Conservation (phyloP, 306 rosid species). For the Clitoria ternatea region DNA sequence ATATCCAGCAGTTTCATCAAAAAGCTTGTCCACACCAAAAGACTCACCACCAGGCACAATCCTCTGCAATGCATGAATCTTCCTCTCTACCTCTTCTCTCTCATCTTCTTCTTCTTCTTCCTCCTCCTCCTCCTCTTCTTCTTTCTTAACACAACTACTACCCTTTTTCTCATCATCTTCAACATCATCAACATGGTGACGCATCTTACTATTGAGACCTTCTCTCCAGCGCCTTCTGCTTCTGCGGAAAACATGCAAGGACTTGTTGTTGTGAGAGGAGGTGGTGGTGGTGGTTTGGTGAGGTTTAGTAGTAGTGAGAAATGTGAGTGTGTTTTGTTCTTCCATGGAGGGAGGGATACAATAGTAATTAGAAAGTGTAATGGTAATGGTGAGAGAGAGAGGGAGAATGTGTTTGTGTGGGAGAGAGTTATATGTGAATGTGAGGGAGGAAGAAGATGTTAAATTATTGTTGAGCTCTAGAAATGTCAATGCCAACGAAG, state of each 20-base stretch:
- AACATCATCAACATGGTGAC: no score
- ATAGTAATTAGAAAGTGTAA: background rate
- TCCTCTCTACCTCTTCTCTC: conserved; percentile 65
- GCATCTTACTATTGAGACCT: no score
- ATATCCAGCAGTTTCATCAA: conserved; percentile 86
- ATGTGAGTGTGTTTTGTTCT: conserved; percentile 31
- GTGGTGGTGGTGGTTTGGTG: background rate
- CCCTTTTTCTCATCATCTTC: no score
- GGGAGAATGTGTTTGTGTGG: background rate
- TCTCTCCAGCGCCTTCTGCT: conserved; percentile 6
- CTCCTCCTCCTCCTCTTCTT: conserved; percentile 25
- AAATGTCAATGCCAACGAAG: conserved; percentile 98
- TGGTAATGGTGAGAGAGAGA: background rate
- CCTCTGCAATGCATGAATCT: conserved; percentile 81
- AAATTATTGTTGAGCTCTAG: conserved; percentile 60
- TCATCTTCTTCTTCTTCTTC: conserved; percentile 37
- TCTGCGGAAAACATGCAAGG: conserved; percentile 26
- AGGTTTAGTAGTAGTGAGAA: conserved; percentile 28
- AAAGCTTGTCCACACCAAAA: conserved; percentile 68
- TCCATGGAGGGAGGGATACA: no score
- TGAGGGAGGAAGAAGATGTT: conserved; percentile 17
- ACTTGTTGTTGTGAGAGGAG: conserved; percentile 16
- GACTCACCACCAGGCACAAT: conserved; percentile 82
- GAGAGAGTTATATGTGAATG: conserved; percentile 5
- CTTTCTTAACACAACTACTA: background rate